Evolutionary conservation across 148 eudicot genomes (phyloP).

Genomic region (Rhododendron ovatum): DNA sequence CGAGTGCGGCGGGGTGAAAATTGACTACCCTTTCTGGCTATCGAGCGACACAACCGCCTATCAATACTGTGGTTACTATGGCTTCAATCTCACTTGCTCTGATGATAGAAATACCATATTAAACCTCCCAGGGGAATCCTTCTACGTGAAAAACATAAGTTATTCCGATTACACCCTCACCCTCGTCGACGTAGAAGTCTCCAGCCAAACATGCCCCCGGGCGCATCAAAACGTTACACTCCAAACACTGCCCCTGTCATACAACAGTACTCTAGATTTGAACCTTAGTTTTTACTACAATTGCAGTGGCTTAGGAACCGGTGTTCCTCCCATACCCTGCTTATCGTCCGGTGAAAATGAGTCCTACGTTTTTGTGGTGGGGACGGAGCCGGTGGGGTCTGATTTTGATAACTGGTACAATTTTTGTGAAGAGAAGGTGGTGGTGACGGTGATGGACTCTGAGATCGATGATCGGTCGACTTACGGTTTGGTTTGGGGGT

Average conservation of each 20-base stretch:
- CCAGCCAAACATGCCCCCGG: not conserved
- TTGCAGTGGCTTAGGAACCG: not conserved
- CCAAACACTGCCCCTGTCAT: not conserved
- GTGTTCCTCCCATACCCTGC: not conserved
- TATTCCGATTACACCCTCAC: not conserved
- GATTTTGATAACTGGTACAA: not conserved
- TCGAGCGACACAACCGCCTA: not conserved
- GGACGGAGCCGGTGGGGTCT: not conserved
- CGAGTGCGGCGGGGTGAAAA: not conserved
- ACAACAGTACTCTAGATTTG: not conserved
- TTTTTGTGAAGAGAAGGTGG: not conserved
- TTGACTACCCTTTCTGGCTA: not conserved
- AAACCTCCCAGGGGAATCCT: not conserved
- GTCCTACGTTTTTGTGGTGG: not conserved
- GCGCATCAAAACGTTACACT: not conserved
- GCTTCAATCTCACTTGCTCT: not conserved
- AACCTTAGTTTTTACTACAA: not conserved
- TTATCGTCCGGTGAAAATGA: not conserved
- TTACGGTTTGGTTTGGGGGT: not conserved
- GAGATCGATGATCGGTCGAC: not conserved
- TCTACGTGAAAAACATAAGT: not conserved
- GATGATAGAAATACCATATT: not conserved
- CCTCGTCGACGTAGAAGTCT: not conserved
- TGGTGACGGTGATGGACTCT: not conserved
- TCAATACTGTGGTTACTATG: not conserved